Base-by-base conservation (phyloP, 495 filamentous ascomycete genomes). In the Penicillium bovifimosum region DNA sequence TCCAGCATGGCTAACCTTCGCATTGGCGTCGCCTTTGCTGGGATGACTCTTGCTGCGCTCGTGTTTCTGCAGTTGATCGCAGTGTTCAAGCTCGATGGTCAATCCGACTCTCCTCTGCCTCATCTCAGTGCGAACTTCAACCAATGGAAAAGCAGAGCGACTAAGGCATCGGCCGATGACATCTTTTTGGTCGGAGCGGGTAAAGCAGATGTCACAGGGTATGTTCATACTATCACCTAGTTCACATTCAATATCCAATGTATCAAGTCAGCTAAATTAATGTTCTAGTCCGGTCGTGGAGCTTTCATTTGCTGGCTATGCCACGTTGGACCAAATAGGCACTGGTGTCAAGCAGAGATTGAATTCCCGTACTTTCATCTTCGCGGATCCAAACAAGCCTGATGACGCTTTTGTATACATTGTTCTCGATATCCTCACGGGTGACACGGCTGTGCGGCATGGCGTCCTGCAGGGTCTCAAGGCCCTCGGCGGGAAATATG, bases 131-230 rank as follows among this genome's bases (percentile, higher is more conserved):
- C 33, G 6, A 59, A 41, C 41, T 52, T 59, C 50, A 66, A 64
- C 27, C 53, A 55, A 29, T 66, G 60, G 63, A 61, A 29, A 52
- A 51, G 41, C 31, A 52, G 66, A 34, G 55, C 59, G 9, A 60
- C 47, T n/a, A 45, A 64, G 5, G 53, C 54, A 14, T 41, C 52
- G 4, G 65, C 71, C 41, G 56, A 74, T 50, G 67, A 76, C 26
- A 73, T 81, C 41, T 96, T 95, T 56, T 68, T 95, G 6, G 64
- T 98, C n/a, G 93, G 93, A 2, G 88, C 91, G 2, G 93, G 93
- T 13, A 96, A 95, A 65, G 90, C 85, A 16, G 93, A 98, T 72
- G 90, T 98, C 58, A 98, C 93, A 26, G 93, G 92, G 73, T 91
- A 83, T 34, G 32, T 18, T 40, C 9, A 28, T 5, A 9, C 42